Evolutionary conservation across 345 rosid genomes (phyloP).

Genomic region (Sisymbrium altissimum): DNA sequence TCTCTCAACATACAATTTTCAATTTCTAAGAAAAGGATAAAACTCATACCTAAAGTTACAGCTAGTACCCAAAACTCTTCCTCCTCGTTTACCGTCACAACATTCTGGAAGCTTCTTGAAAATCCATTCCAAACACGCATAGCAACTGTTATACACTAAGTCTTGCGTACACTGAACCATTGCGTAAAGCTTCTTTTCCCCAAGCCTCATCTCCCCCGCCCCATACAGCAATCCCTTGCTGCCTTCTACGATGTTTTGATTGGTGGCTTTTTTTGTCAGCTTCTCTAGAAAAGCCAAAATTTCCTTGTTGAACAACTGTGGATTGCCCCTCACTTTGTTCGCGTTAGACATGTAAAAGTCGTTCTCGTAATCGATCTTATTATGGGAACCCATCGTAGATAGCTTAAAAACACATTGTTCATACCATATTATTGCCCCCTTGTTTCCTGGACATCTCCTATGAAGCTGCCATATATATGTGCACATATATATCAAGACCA

Average conservation of each 20-base stretch:
- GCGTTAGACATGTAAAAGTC: too few species aligned
- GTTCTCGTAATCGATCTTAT: too few species aligned
- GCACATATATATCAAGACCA: too few species aligned
- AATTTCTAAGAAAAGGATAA: slow-evolving; percentile 37
- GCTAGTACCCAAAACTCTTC: slow-evolving; percentile 40
- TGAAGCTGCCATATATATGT: too few species aligned
- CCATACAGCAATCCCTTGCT: not conserved
- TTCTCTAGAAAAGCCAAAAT: too few species aligned
- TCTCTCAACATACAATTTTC: too few species aligned
- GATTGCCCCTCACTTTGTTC: too few species aligned
- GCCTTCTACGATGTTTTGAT: not conserved
- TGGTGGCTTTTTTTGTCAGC: not conserved
- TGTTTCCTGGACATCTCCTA: too few species aligned
- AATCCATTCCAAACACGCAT: slow-evolving; percentile 36
- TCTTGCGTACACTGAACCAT: slow-evolving; percentile 51
- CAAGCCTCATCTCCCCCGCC: slow-evolving; percentile 26
- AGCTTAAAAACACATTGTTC: too few species aligned
- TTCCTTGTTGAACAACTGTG: too few species aligned
- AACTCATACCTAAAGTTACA: slow-evolving; percentile 57
- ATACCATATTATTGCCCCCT: too few species aligned
- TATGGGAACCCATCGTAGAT: too few species aligned
- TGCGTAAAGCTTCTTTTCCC: slow-evolving; percentile 33
- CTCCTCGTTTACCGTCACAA: slow-evolving; percentile 48
- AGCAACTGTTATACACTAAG: slow-evolving; percentile 32
- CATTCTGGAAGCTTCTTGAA: slow-evolving; percentile 40